phyloP scores from a whole-genome alignment of 2,329 filamentous ascomycete species.

The Alternaria ventricosa region DNA sequence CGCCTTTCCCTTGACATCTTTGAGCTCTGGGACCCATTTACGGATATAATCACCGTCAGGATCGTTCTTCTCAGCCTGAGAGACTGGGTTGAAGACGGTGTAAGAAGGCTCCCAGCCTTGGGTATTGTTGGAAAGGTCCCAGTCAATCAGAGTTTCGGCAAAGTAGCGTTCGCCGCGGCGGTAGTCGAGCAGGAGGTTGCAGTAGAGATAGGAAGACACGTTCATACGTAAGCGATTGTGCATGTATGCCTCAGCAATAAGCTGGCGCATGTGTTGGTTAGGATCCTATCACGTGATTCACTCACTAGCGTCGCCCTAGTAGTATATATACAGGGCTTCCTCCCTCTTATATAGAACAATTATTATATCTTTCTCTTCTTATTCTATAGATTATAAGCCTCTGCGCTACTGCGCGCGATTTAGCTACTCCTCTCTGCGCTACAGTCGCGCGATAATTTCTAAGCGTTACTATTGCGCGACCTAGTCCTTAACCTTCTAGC shows the following conservation, averaged over 20 bases:
- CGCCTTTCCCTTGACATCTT: slow-evolving; percentile 54
- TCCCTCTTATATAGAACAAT: no score
- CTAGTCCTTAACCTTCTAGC: no score
- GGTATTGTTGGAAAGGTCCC: slow-evolving; percentile 59
- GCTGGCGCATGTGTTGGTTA: slow-evolving; percentile 45
- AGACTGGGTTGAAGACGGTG: slow-evolving; percentile 56
- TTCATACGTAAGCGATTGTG: slow-evolving; percentile 62
- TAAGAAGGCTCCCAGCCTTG: slow-evolving; percentile 61
- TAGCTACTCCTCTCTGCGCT: no score
- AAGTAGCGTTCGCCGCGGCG: slow-evolving; percentile 59
- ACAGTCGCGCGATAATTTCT: no score
- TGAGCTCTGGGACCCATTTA: slow-evolving; percentile 49
- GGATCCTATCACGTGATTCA: no score
- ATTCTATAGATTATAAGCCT: not conserved
- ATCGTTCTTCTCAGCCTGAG: slow-evolving; percentile 49
- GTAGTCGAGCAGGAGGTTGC: slow-evolving; percentile 59
- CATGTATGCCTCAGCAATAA: slow-evolving; percentile 59
- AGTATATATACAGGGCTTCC: no score
- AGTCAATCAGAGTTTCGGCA: slow-evolving; percentile 57
- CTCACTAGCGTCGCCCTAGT: no score
- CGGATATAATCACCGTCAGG: slow-evolving; percentile 48
- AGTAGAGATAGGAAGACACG: slow-evolving; percentile 55
- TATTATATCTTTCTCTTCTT: not conserved
- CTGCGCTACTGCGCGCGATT: no score
- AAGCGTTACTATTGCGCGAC: no score